A percentile compares a stretch with the other conserved stretches of the same genome.
Conservation (phyloP, 2,329 filamentous ascomycete genomes). For the Hypoxylon sp. region DNA sequence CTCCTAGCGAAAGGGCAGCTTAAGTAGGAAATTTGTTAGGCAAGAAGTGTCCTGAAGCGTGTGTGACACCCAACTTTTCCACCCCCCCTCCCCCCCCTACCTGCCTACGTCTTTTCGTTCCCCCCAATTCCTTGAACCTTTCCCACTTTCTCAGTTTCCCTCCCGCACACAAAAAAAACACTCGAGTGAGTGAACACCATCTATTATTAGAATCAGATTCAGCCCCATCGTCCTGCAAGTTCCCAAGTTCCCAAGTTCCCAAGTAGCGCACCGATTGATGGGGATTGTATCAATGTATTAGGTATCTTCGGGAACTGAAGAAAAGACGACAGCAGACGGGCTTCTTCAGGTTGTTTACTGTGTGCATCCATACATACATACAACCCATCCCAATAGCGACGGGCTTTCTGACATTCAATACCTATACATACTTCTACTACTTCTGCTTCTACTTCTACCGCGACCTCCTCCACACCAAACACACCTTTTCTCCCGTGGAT, state of each 20-base stretch:
- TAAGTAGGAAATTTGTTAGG: not conserved
- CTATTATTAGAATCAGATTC: slow-evolving; percentile 64
- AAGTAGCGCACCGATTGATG: slow-evolving; percentile 45
- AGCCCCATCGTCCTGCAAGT: slow-evolving; percentile 56
- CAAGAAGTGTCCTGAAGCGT: slow-evolving; percentile 24
- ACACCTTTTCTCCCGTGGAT: slow-evolving; percentile 19
- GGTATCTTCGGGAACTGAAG: slow-evolving; percentile 31
- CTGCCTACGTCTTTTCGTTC: slow-evolving; percentile 18
- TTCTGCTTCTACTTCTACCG: slow-evolving; percentile 24
- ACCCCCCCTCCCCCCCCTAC: slow-evolving; percentile 22
- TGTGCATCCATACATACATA: slow-evolving; percentile 12
- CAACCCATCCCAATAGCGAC: not conserved
- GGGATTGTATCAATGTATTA: slow-evolving; percentile 44
- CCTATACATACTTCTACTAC: slow-evolving; percentile 7
- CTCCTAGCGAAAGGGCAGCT: slow-evolving; percentile 16
- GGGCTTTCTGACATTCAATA: not conserved
- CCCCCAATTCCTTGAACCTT: slow-evolving; percentile 34
- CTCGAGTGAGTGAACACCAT: slow-evolving; percentile 54
- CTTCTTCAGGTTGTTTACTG: slow-evolving; percentile 28
- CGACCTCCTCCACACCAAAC: slow-evolving; percentile 11
- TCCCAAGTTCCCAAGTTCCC: too few species aligned
- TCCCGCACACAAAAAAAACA: slow-evolving; percentile 38
- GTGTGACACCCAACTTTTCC: slow-evolving; percentile 36
- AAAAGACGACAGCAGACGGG: slow-evolving; percentile 32
- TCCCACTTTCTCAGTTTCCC: slow-evolving; percentile 40